Conservation (phyloP, 345 rosid genomes). For the Psidium guajava region DNA sequence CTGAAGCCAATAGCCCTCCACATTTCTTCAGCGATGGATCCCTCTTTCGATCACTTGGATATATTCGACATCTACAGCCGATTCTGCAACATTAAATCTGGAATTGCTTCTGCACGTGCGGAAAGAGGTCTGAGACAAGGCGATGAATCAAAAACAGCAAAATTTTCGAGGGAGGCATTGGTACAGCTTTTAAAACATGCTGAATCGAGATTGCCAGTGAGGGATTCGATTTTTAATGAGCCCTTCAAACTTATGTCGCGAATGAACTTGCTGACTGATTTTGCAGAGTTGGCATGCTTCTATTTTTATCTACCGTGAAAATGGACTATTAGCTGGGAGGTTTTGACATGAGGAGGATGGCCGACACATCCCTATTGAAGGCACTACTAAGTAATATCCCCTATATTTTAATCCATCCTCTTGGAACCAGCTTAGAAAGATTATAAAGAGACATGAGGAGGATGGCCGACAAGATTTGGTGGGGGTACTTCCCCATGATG, state of each 20-base stretch:
- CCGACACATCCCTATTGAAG: too few relatives aligned
- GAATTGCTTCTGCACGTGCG: conserved; percentile 14
- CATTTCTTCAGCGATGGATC: not conserved
- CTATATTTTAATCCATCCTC: too few relatives aligned
- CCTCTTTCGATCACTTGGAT: not conserved
- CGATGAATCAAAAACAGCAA: conserved; percentile 29
- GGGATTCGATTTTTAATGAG: conserved; percentile 59
- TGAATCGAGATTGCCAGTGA: conserved; percentile 38
- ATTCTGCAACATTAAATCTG: conserved; percentile 32
- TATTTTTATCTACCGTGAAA: conserved; percentile 91
- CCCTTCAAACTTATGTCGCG: conserved; percentile 62
- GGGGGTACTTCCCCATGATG: too few relatives aligned
- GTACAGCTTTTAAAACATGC: conserved; percentile 44
- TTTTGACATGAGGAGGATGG: too few relatives aligned
- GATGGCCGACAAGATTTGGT: too few relatives aligned
- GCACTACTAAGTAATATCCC: too few relatives aligned
- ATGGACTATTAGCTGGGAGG: too few relatives aligned
- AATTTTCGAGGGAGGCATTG: conserved; percentile 47
- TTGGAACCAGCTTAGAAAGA: too few relatives aligned
- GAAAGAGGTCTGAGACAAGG: conserved; percentile 20
- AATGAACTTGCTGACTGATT: conserved; percentile 62
- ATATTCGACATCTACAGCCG: conserved; percentile 1
- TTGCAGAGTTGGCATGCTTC: conserved; percentile 58
- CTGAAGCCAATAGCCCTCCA: not conserved
- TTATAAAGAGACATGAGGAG: too few relatives aligned